Evolutionary conservation across 2,329 filamentous ascomycete genomes (phyloP), one percentile per base, ranked within the genome.

Genomic region (Raffaelea deltoideospora): DNA sequence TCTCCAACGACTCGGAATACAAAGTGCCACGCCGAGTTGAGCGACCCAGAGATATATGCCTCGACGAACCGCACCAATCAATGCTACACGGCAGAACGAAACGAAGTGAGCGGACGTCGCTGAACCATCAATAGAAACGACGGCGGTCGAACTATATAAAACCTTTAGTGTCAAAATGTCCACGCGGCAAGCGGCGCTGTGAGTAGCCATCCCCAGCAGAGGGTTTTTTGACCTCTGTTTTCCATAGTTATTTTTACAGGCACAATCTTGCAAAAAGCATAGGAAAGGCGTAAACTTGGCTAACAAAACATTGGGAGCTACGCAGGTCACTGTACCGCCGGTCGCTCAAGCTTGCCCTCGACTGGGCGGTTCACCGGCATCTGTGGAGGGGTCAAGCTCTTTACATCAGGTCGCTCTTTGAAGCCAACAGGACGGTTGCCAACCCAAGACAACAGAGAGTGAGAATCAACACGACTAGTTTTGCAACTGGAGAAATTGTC

Each of bases 341-440:
- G 49, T 86, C 86, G 20, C 61, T 98, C 54, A 95, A 95, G 69
- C 76, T 95, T 46, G 72, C 90, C 30, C 76, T 96, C 47, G 86
- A 95, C 65, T 98, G 90, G 90, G 76, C 85, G 40, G 86, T 96
- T 44, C 83, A 95, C 56, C 75, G 90, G 48, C 76, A 88, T 51
- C 63, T 95, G 43, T 98, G 90, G 88, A 80, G 90, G 50, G 87
- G 88, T 43, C 90, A 96, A 60, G 90, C 90, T 23, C 65, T 96
- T 45, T 96, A 98, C 59, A 93, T 98, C 51, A 79, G 90, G 50
- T 86, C 81, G 27, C 70, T 96, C 13, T 98, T 96, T 55, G 90
- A 98, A 57, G 85, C 85, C 40, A 96, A 98, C 60, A 83, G 76
- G 55, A 67, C 85, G 54, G 67, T 96, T 42, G 75, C 72, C 40